phyloP scores from a whole-genome alignment of 495 filamentous ascomycete genomes.

The Aspergillus olivimuriae region DNA sequence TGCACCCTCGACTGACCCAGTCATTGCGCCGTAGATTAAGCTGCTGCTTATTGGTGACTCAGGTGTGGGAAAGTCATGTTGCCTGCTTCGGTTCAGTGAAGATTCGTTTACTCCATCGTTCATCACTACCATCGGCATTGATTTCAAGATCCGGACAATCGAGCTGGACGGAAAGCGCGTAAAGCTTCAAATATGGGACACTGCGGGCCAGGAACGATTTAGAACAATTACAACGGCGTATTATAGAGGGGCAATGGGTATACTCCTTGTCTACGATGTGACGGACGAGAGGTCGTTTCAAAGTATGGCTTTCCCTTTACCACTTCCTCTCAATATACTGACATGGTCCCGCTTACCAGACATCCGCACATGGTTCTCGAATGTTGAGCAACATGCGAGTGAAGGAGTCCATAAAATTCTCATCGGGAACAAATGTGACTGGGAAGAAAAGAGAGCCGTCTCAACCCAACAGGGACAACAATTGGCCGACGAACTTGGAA shows the following conservation, averaged over 20 bases:
- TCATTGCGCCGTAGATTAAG: slow-evolving; percentile 68
- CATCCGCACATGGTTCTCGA: slow-evolving; percentile 98
- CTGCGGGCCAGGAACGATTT: slow-evolving; percentile 95
- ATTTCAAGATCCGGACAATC: slow-evolving; percentile 99
- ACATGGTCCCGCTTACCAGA: slow-evolving; percentile 47
- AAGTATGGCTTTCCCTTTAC: slow-evolving; percentile 54
- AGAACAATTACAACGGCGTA: slow-evolving; percentile 98
- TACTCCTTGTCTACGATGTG: slow-evolving; percentile 96
- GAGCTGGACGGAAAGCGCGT: slow-evolving; percentile 97
- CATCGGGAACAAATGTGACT: slow-evolving; percentile 99
- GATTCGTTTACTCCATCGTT: slow-evolving; percentile 98
- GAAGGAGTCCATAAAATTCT: slow-evolving; percentile 99
- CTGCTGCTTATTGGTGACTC: slow-evolving; percentile 97
- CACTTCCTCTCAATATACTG: neutral
- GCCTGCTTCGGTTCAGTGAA: slow-evolving; percentile 95
- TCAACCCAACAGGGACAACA: slow-evolving; percentile 89
- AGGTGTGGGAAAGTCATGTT: slow-evolving; percentile 97
- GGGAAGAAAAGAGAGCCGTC: slow-evolving; percentile 96
- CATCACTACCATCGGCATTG: slow-evolving; percentile 99
- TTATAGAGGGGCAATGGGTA: slow-evolving; percentile 97
- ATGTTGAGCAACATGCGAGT: slow-evolving; percentile 97
- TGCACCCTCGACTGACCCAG: neutral
- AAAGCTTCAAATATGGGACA: slow-evolving; percentile 99
- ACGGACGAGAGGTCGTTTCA: slow-evolving; percentile 96
- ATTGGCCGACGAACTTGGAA: slow-evolving; percentile 91